These are phyloP conservation scores for Hypholoma fasciculare DNA, from an alignment of 768 basidiomycete species.

Conservation along the genomic window DNA sequence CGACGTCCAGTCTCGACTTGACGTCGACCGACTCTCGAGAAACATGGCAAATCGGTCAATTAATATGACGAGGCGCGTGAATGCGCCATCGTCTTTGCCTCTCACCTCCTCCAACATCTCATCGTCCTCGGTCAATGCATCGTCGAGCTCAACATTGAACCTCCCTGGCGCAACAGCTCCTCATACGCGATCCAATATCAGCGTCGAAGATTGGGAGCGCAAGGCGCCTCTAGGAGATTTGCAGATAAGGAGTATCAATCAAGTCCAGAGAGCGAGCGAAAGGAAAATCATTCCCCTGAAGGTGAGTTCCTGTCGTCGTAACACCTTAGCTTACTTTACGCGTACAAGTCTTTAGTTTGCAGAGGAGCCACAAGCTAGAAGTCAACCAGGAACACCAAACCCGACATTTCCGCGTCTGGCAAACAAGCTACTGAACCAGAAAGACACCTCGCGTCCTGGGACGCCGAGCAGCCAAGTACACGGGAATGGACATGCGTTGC, in stretches of 20 bases:
- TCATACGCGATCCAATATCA: slow-evolving; percentile 36
- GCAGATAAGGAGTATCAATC: slow-evolving; percentile 64
- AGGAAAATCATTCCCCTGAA: slow-evolving; percentile 51
- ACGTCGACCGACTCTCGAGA: no score
- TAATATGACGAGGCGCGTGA: not conserved
- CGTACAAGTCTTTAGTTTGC: slow-evolving; percentile 12
- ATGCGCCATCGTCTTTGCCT: not conserved
- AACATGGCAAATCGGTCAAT: not conserved
- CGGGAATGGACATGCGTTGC: slow-evolving; percentile 32
- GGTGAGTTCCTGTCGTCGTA: slow-evolving; percentile 40
- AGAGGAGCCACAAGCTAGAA: slow-evolving; percentile 5
- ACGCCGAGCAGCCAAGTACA: slow-evolving; percentile 31
- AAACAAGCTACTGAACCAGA: slow-evolving; percentile 19
- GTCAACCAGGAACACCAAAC: slow-evolving; percentile 16
- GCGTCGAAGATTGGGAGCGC: slow-evolving; percentile 90
- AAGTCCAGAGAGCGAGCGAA: slow-evolving; percentile 63
- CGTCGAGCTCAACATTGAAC: not conserved
- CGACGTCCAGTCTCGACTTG: no score
- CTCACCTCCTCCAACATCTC: not conserved
- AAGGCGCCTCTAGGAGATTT: slow-evolving; percentile 74
- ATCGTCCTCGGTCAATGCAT: not conserved
- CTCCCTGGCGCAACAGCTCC: slow-evolving; percentile 1
- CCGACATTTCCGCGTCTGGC: slow-evolving; percentile 5
- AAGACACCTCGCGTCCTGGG: slow-evolving; percentile 36
- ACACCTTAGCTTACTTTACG: slow-evolving; percentile 1